These are phyloP conservation scores for Melastoma malabathricum DNA, from an alignment of 345 rosid species.

Conservation along the genomic window DNA sequence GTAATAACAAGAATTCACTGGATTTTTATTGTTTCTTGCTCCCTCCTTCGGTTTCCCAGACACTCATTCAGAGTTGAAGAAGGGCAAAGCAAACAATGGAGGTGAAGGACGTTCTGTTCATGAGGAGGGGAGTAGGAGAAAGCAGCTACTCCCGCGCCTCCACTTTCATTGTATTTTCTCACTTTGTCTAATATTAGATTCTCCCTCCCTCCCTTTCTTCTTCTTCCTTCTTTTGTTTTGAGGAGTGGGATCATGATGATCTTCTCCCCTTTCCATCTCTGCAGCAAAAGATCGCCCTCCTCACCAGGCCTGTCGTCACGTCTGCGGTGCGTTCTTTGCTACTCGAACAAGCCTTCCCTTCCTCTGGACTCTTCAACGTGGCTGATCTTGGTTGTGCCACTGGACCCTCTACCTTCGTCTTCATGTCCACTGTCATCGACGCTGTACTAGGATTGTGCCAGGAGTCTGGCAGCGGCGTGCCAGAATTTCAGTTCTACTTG, in stretches of 20 bases:
- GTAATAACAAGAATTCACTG: no score
- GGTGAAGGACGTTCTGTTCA: conserved; percentile 12
- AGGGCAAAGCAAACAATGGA: conserved; percentile 3
- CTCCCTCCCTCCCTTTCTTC: background rate
- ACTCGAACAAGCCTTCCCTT: background rate
- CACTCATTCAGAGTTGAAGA: no score
- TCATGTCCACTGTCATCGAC: conserved; percentile 8
- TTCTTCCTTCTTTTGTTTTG: background rate
- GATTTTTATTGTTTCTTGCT: no score
- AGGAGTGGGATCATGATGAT: background rate
- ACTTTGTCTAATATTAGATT: no score
- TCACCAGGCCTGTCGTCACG: conserved; percentile 7
- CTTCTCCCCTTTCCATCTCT: background rate
- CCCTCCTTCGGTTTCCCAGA: no score
- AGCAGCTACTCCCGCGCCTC: conserved; percentile 3
- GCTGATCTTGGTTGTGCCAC: conserved; percentile 18
- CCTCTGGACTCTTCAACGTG: conserved; percentile 4
- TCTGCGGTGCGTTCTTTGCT: conserved; percentile 5
- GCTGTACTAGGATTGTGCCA: background rate
- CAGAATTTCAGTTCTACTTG: conserved; percentile 9
- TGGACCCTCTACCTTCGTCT: conserved; percentile 1
- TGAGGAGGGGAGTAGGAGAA: conserved; percentile 17
- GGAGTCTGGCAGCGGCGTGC: background rate
- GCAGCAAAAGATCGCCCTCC: conserved; percentile 7
- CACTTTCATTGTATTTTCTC: background rate